Percentiles rank a stretch among this genome's conserved stretches.
These are phyloP conservation scores for Arthonia radiata DNA, from an alignment of 495 filamentous ascomycete genomes.

Conservation along the genomic window DNA sequence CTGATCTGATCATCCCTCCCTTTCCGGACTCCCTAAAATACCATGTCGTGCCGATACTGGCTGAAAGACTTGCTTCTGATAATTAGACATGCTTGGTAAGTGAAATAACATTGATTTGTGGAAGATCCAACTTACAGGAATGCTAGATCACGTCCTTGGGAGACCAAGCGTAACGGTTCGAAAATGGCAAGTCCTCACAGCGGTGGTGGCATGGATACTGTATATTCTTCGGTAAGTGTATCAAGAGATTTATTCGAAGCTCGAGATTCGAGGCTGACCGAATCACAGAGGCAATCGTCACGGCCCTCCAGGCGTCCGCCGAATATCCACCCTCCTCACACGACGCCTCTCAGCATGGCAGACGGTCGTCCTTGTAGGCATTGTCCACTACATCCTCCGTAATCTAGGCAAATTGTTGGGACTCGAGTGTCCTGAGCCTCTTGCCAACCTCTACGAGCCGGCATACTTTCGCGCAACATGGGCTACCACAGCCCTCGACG, in stretches of 20 bases:
- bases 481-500: slow-evolving; percentile 83
- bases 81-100: slow-evolving; percentile 2
- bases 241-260: background rate
- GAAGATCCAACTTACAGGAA: too few species aligned
- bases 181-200: slow-evolving; percentile 76
- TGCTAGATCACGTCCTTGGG: slow-evolving; percentile 88
- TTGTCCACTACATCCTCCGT: slow-evolving; percentile 74
- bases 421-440: slow-evolving; percentile 75
- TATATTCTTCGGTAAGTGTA: slow-evolving; percentile 45
- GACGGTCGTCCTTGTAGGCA: slow-evolving; percentile 60
- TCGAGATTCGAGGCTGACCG: slow-evolving; percentile 3
- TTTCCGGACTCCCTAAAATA: too few species aligned
- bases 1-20: too few species aligned
- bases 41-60: too few species aligned
- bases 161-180: slow-evolving; percentile 74
- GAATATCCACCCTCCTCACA: slow-evolving; percentile 43
- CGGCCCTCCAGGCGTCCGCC: slow-evolving; percentile 56
- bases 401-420: slow-evolving; percentile 85
- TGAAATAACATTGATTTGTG: too few species aligned
- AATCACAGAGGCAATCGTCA: slow-evolving; percentile 51
- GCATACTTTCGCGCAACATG: slow-evolving; percentile 97
- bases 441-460: slow-evolving; percentile 80
- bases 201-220: slow-evolving; percentile 71
- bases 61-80: too few species aligned
- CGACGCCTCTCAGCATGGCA: slow-evolving; percentile 65